A percentile compares a stretch with the other conserved stretches of the same genome.
phyloP scores from a whole-genome alignment of 305 asterid species.

The Fraxinus xanthoxyloides region DNA sequence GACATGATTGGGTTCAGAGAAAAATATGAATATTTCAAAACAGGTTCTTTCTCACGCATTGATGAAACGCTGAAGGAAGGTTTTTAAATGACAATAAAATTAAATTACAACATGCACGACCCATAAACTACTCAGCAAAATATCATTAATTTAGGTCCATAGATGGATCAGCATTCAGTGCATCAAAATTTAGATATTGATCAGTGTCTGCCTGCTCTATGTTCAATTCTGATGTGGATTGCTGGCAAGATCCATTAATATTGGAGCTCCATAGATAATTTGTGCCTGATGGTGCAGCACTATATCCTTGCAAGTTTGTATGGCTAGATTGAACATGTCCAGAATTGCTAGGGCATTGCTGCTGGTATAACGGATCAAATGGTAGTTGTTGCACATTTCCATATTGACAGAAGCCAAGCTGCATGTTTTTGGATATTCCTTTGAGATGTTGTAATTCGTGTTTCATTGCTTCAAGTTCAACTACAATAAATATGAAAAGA shows the following conservation, averaged over 20 bases:
- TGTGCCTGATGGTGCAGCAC: not conserved
- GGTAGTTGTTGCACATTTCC: not conserved
- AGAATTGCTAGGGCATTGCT: not conserved
- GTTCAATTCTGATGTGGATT: not conserved
- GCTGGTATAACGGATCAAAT: not conserved
- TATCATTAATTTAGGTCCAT: not conserved
- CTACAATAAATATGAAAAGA: slow-evolving; percentile 10
- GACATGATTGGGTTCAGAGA: not conserved
- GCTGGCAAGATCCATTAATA: not conserved
- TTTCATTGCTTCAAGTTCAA: slow-evolving; percentile 19
- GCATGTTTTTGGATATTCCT: slow-evolving; percentile 7
- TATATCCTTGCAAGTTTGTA: not conserved
- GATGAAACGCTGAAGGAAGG: not conserved
- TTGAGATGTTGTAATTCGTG: slow-evolving; percentile 23
- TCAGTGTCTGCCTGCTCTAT: slow-evolving; percentile 6
- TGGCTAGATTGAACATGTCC: not conserved
- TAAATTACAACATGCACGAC: not conserved
- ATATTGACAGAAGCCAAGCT: not conserved
- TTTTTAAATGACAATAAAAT: not conserved
- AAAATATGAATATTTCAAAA: not conserved
- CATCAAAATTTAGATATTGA: slow-evolving; percentile 15
- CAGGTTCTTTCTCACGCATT: not conserved
- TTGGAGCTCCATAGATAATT: not conserved
- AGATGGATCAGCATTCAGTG: not conserved
- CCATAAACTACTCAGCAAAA: not conserved